A percentile compares a stretch with the other conserved stretches of the same genome.
Evolutionary conservation across 768 basidiomycete species (phyloP).

Genomic region (Multifurca ochricompacta): DNA sequence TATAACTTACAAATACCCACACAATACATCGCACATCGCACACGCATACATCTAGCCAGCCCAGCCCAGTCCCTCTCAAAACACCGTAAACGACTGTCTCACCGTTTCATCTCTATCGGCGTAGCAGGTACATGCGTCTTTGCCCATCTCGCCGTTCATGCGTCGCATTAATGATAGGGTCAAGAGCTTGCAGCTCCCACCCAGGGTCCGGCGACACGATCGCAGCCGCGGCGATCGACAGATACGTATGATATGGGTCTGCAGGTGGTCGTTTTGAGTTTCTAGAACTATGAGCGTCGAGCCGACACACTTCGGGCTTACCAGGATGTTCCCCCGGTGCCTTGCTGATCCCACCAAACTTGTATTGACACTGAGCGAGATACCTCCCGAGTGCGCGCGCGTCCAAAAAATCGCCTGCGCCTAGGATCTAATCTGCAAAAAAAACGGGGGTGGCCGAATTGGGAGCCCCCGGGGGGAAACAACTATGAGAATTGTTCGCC

Average conservation of each 20-base stretch:
- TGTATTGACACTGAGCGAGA: conserved; percentile 73
- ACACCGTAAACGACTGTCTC: background rate
- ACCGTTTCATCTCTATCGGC: background rate
- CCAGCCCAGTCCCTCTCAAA: no score
- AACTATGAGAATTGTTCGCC: no score
- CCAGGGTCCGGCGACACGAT: conserved; percentile 31
- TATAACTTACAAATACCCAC: no score
- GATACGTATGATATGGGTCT: conserved; percentile 96
- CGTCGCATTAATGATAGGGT: conserved; percentile 67
- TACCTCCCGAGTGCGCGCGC: conserved; percentile 49
- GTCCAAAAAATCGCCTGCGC: conserved; percentile 50
- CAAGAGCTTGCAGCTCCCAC: conserved; percentile 54
- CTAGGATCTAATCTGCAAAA: conserved; percentile 54
- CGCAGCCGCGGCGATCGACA: conserved; percentile 75
- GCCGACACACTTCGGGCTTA: no score
- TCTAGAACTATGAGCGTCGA: no score
- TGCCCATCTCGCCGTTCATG: conserved; percentile 63
- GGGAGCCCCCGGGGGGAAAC: background rate
- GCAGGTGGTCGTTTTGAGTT: no score
- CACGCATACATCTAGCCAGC: no score
- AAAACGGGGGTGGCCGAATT: background rate
- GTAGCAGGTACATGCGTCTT: conserved; percentile 43
- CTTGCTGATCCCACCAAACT: conserved; percentile 84
- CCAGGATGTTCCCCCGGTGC: conserved; percentile 74
- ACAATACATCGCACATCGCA: no score